Percentiles rank a stretch among this genome's conserved stretches.
These are phyloP conservation scores for Monilinia polystroma DNA, from an alignment of 2,329 filamentous ascomycete genomes.

Conservation along the genomic window DNA sequence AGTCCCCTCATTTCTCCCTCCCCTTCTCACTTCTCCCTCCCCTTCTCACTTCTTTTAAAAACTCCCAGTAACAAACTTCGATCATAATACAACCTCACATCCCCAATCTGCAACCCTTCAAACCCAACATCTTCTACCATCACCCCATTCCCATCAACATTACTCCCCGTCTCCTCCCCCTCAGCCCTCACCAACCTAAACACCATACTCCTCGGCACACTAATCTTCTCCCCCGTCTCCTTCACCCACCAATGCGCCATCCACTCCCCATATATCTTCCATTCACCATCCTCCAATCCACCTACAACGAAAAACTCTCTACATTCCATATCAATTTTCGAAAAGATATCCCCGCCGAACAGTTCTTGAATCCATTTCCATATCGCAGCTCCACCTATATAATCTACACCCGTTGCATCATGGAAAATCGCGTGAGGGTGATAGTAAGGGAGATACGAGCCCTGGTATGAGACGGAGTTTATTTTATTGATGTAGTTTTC, in stretches of 20 bases:
- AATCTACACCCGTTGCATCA: too few species aligned
- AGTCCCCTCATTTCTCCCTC: constrained; percentile 21
- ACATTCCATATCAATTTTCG: constrained; percentile 15
- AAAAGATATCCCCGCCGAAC: not conserved
- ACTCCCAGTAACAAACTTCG: constrained; percentile 20
- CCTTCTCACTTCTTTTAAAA: constrained; percentile 20
- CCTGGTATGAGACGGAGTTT: too few species aligned
- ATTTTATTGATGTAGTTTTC: constrained; percentile 1
- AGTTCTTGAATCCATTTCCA: constrained; percentile 21
- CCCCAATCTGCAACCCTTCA: constrained; percentile 25
- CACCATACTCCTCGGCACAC: constrained; percentile 24
- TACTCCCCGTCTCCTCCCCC: constrained; percentile 5
- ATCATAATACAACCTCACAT: constrained; percentile 27
- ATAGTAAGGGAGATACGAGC: too few species aligned
- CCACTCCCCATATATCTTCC: constrained; percentile 24
- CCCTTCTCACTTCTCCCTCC: constrained; percentile 22
- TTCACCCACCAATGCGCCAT: constrained; percentile 24
- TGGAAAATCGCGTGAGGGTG: too few species aligned
- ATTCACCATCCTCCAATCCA: not conserved
- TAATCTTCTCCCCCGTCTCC: constrained; percentile 10
- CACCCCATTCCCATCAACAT: not conserved
- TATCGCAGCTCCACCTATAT: not conserved
- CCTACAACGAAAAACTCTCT: constrained; percentile 11
- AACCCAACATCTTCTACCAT: constrained; percentile 21
- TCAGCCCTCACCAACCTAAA: constrained; percentile 23